Evolutionary conservation across 2,329 filamentous ascomycete species (phyloP).

Genomic region (Monilinia laxa): DNA sequence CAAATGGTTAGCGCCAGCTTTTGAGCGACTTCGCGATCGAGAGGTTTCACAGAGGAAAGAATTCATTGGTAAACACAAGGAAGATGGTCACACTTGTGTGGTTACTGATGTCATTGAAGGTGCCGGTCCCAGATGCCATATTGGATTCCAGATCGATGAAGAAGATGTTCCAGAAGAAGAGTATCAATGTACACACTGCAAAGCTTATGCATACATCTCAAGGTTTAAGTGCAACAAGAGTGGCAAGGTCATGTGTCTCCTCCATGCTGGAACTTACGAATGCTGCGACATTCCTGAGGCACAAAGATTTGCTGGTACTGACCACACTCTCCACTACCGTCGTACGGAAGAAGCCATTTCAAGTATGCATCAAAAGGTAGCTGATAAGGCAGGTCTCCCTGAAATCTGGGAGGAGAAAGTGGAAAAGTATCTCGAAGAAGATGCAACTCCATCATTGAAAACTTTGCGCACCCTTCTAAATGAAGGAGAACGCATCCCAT

Average conservation of each 20-base stretch:
- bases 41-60: constrained; percentile 67
- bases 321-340: constrained; percentile 76
- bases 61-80: constrained; percentile 66
- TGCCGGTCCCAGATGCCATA: constrained; percentile 50
- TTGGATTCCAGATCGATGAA: constrained; percentile 66
- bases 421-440: constrained; percentile 78
- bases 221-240: constrained; percentile 82
- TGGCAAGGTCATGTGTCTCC: constrained; percentile 77
- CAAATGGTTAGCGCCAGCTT: constrained; percentile 88
- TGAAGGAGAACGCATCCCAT: constrained; percentile 95
- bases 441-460: constrained; percentile 82
- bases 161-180: constrained; percentile 84
- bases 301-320: constrained; percentile 65
- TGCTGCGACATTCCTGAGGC: constrained; percentile 72
- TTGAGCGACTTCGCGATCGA: constrained; percentile 73
- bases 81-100: constrained; percentile 43
- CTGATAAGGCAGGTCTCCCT: constrained; percentile 82
- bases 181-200: constrained; percentile 89
- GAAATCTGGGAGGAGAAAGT: constrained; percentile 91
- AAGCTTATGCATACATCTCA: constrained; percentile 86
- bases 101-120: constrained; percentile 37
- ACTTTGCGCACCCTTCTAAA: constrained; percentile 77
- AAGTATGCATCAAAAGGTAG: constrained; percentile 68
- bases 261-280: constrained; percentile 75
- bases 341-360: constrained; percentile 70